A percentile compares a stretch with the other conserved stretches of the same genome.
Evolutionary conservation across 345 rosid genomes (phyloP).

Genomic region (Toxicodendron radicans): DNA sequence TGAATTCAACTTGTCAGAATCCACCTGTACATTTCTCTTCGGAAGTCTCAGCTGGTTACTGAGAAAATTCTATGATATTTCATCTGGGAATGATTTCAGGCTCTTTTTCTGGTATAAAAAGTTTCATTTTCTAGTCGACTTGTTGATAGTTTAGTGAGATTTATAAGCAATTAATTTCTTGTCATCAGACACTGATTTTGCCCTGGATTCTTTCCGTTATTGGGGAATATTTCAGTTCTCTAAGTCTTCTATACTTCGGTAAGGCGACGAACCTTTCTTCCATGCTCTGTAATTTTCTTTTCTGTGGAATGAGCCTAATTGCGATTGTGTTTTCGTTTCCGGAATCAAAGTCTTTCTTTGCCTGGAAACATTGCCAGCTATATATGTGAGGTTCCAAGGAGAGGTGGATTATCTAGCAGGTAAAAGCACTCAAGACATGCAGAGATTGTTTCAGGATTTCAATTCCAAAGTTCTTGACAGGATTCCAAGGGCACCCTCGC

Average conservation of each 20-base stretch:
- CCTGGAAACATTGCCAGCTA: slow-evolving; percentile 42
- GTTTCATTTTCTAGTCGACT: background rate
- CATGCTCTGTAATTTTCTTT: background rate
- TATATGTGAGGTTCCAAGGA: slow-evolving; percentile 41
- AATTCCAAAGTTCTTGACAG: slow-evolving; percentile 45
- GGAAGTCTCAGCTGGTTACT: slow-evolving; percentile 33
- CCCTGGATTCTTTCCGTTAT: slow-evolving; percentile 49
- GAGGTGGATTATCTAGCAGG: slow-evolving; percentile 39
- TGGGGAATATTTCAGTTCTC: slow-evolving; percentile 42
- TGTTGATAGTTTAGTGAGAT: background rate
- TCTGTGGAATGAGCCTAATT: background rate
- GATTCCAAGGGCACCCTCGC: slow-evolving; percentile 44
- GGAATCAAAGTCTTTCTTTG: slow-evolving; percentile 38
- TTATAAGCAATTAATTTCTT: background rate
- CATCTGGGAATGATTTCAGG: slow-evolving; percentile 42
- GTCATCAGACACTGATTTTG: slow-evolving; percentile 37
- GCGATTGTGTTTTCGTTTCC: background rate
- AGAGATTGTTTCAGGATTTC: slow-evolving; percentile 34
- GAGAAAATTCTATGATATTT: slow-evolving; percentile 36
- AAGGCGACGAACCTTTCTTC: slow-evolving; percentile 18
- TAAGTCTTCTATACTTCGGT: slow-evolving; percentile 49
- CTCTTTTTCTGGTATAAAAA: slow-evolving; percentile 37
- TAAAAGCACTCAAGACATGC: slow-evolving; percentile 33
- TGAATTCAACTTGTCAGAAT: slow-evolving; percentile 39
- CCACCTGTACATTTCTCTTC: slow-evolving; percentile 31